A percentile compares a stretch with the other conserved stretches of the same genome.
phyloP scores from a whole-genome alignment of 805 yeast species.

The Pichia membranifaciens region DNA sequence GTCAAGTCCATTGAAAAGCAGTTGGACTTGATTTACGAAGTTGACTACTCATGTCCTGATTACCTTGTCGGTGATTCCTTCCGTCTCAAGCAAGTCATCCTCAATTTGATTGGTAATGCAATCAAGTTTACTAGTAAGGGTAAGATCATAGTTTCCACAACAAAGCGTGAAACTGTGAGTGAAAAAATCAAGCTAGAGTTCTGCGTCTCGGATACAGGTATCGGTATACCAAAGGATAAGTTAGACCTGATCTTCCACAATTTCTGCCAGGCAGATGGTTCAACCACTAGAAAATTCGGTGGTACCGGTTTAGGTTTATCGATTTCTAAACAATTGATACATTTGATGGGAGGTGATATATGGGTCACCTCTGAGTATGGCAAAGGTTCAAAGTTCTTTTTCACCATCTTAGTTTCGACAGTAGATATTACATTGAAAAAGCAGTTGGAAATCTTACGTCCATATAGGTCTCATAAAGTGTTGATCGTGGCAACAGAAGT shows the following conservation, averaged over 20 bases:
- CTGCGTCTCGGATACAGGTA: constrained; percentile 87
- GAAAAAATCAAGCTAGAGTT: constrained; percentile 62
- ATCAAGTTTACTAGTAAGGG: constrained; percentile 83
- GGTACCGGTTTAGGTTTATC: constrained; percentile 90
- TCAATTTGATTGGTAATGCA: constrained; percentile 84
- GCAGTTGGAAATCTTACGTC: constrained; percentile 62
- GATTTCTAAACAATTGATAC: constrained; percentile 80
- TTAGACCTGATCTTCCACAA: constrained; percentile 82
- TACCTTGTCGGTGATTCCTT: constrained; percentile 83
- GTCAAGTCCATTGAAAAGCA: constrained; percentile 87
- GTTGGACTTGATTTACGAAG: constrained; percentile 70
- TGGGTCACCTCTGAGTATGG: constrained; percentile 85
- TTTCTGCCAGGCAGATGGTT: constrained; percentile 91
- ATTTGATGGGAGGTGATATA: constrained; percentile 88
- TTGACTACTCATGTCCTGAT: constrained; percentile 85
- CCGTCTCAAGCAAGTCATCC: constrained; percentile 79
- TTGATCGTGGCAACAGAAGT: constrained; percentile 66
- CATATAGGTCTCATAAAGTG: constrained; percentile 66
- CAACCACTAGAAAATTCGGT: constrained; percentile 87
- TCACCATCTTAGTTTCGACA: constrained; percentile 74
- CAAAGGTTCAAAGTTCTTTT: constrained; percentile 75
- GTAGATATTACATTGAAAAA: constrained; percentile 56
- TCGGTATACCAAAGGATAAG: constrained; percentile 82
- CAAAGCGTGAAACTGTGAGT: constrained; percentile 24
- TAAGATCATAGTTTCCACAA: constrained; percentile 68